These are phyloP conservation scores for Ehretia macrophylla DNA, from an alignment of 257 asterid species.

Conservation along the genomic window DNA sequence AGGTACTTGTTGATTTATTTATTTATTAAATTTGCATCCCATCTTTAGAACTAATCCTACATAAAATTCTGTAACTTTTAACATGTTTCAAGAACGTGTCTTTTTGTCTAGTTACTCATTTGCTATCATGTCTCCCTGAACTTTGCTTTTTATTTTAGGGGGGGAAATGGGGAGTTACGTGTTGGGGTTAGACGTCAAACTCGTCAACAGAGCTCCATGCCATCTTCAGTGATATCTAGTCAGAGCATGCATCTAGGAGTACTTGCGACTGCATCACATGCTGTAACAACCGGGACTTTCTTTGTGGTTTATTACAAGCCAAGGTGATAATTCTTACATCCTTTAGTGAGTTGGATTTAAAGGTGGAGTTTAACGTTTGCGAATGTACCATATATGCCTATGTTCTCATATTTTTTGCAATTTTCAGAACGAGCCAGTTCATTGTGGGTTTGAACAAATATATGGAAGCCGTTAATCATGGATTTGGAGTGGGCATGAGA, in stretches of 20 bases:
- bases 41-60: not conserved
- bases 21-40: too few species aligned
- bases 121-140: not conserved
- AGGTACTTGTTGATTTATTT: conserved; percentile 33
- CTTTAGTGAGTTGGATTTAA: not conserved
- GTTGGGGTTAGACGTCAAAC: conserved; percentile 68
- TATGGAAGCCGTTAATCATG: conserved; percentile 53
- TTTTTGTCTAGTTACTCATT: not conserved
- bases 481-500: conserved; percentile 68
- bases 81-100: not conserved
- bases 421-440: conserved; percentile 71
- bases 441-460: conserved; percentile 70
- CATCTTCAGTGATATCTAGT: conserved; percentile 76
- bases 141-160: conserved; percentile 28
- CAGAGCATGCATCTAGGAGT: conserved; percentile 88
- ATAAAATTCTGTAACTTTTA: not conserved
- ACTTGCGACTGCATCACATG: conserved; percentile 84
- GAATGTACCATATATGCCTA: not conserved
- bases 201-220: conserved; percentile 63
- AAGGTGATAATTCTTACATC: conserved; percentile 30
- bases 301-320: conserved; percentile 84
- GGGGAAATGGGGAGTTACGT: conserved; percentile 58
- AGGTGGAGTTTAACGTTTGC: conserved; percentile 3
- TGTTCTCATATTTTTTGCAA: not conserved
- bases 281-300: conserved; percentile 46